Evolutionary conservation across 305 asterid genomes (phyloP), one percentile per base, ranked within the genome.

Genomic region (Lippia alba): DNA sequence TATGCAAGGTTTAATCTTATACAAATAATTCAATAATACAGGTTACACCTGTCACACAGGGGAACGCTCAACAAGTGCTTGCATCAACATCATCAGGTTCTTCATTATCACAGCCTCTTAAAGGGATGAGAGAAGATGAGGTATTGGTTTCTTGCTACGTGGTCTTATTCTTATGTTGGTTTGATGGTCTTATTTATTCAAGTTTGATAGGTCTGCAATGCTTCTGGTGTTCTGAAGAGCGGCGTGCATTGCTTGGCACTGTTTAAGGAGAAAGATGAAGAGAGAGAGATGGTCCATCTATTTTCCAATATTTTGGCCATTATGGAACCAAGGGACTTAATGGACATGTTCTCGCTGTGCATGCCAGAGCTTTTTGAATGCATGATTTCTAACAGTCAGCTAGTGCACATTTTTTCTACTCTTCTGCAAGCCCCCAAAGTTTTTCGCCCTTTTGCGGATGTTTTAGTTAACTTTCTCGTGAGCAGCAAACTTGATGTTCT

Each of bases 311-410:
- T 95, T 79, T 81, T 95, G 85, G 90, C 98, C 76, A 95, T 92
- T 71, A 95, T 92, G 99, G 99, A 95, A 76, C 98, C 99, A 60
- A 92, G 99, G 41, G 98, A 95, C 74, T 81, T 95, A 62, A 95
- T 95, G 99, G 99, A 95, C 84, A 95, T 95, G 98, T 95, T 95
- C 61, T 90, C 99, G 12, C 78, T 95, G 87, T 95, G 99, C 89
- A 92, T 95, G 98, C 91, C 96, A 1, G 96, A 92, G 79, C 96
- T 95, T 75, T 95, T 95, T 72, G 99, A 95, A 72, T 84, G 96
- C 99, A 95, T 92, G 99, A 89, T 95, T 79, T 87, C 96, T 67
- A 95, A 92, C 83, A 79, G 85, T 71, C 99, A 95, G 85, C 90
- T 95, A 61, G 96, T 95, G 56, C 94, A 88, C 83, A 87, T 95